Evolutionary conservation across 352 stramenopile species (phyloP), one percentile per base, ranked within the genome.

Genomic region (Phytophthora lateralis): DNA sequence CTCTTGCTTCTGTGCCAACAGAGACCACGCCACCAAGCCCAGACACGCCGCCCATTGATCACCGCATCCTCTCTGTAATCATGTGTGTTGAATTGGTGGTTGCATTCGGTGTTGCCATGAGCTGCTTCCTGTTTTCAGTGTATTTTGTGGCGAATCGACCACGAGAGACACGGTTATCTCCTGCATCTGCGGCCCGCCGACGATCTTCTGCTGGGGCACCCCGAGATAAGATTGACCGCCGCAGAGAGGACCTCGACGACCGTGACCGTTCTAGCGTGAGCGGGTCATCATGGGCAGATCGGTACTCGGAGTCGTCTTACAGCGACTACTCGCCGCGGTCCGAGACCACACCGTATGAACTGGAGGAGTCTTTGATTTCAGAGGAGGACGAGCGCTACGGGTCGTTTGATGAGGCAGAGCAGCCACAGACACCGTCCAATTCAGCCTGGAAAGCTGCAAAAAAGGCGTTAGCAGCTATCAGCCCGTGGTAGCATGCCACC

Each of bases 131-230:
- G 27, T 91, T 95, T 57, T 95, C 87, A 1, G 84, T 95, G 9
- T 95, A 95, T 60, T 95, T 95, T 66, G 85, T 95, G 27, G 86
- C 75, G 4, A 95, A 93, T 68, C 87, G 87, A 6, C 87, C 87
- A 14, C 82, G 78, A 15, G 75, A 87, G 20, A 65, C 29, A 26
- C 50, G 56, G 11, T 46, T 60, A 20, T 67, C 63, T 35, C 49
- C 63, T 46, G 37, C 44, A 17, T 69, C 67, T 39, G 53, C 34
- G 32, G 55, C 63, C 6, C 57, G 62, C 3, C 65, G 55, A 58
- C 48, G 48, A 55, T 66, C 63, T 34, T 65, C 56, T 45, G 47
- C 37, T 45, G 55, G 46, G 7, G n/a, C 35, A 49, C 35, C 55
- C 48, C 62, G 51, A 38, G 63, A 55, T 21, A 66, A 60, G 32